A percentile compares a stretch with the other conserved stretches of the same genome.
Evolutionary conservation across 1,139 yeast species (phyloP).

Genomic region (Candida sp.): DNA sequence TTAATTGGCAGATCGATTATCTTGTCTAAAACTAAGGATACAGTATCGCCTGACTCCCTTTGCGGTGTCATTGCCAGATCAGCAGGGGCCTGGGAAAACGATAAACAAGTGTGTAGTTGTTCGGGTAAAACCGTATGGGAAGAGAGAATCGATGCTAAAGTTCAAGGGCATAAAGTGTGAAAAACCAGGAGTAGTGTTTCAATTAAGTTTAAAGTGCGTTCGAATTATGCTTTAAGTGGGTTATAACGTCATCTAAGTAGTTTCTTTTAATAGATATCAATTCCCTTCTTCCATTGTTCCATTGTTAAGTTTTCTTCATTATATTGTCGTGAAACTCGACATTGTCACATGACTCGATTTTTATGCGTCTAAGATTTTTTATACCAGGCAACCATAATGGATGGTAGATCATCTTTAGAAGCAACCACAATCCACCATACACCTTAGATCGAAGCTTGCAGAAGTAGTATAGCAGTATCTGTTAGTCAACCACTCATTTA

Average conservation of each 20-base stretch:
- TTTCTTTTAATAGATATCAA: too few species aligned
- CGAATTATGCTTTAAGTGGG: too few species aligned
- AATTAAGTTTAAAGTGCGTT: too few species aligned
- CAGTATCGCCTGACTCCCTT: slow-evolving; percentile 42
- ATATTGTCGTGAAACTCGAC: not conserved
- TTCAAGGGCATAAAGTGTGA: not conserved
- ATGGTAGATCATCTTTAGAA: not conserved
- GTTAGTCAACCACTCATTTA: too few species aligned
- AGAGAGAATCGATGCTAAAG: slow-evolving; percentile 73
- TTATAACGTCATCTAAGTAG: too few species aligned
- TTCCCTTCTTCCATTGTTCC: not conserved
- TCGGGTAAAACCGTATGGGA: slow-evolving; percentile 97
- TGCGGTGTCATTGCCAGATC: slow-evolving; percentile 93
- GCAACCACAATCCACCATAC: not conserved
- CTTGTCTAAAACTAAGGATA: slow-evolving; percentile 43
- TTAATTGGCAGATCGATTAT: slow-evolving; percentile 82
- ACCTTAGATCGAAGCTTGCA: too few species aligned
- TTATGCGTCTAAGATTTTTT: not conserved
- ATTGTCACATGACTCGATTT: not conserved
- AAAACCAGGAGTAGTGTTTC: not conserved
- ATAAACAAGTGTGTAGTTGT: slow-evolving; percentile 90
- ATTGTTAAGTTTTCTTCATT: too few species aligned
- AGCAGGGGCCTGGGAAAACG: slow-evolving; percentile 97
- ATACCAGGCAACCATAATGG: not conserved
- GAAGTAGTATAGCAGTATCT: too few species aligned